Base-by-base conservation (phyloP, 179 eudicot genomes). In the Monotropa hypopitys region DNA sequence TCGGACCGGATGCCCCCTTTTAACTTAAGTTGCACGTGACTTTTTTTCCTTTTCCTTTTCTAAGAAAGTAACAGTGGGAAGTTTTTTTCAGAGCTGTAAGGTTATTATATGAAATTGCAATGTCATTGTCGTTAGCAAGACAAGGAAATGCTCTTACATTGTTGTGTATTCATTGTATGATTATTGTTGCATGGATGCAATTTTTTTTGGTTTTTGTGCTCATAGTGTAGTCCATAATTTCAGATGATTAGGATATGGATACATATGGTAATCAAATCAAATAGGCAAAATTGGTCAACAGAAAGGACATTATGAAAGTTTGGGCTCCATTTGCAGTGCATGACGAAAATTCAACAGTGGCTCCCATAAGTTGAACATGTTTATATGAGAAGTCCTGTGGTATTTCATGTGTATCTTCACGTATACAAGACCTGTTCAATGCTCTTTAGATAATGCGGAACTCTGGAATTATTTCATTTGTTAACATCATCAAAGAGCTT, bases 61-160 rank as follows among this genome's bases (percentile, higher is more conserved):
- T 21, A 57, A 28, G 30, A 23, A 57, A 57, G 63, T 45, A 49
- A 28, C 21, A 33, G 15, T 16, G 32, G 2, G 28, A 47, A 47
- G 18, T 47, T 72, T 12, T 2, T 49, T 72, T 72, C 33, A 45
- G 15, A 15, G 38, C 57, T 49, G 21, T 71, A 57, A 71, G 16
- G 56, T 20, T 67, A 8, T 40, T 0, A 67, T 28, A 45, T n/a
- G n/a, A n/a, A n/a, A n/a, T n/a, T n/a, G n/a, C n/a, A n/a, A n/a
- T n/a, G n/a, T n/a, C n/a, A n/a, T n/a, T n/a, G n/a, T n/a, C 47
- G 8, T 70, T 42, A 26, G 74, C 56, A 53, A 73, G 76, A 72
- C 40, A 49, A 47, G 75, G 28, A 50, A 18, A 30, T 28, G 38
- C 75, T 68, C 50, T 38, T 38, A 9, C 18, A 23, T 53, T 40